phyloP scores from a whole-genome alignment of 768 basidiomycete genomes.

The Suillus decipiens region DNA sequence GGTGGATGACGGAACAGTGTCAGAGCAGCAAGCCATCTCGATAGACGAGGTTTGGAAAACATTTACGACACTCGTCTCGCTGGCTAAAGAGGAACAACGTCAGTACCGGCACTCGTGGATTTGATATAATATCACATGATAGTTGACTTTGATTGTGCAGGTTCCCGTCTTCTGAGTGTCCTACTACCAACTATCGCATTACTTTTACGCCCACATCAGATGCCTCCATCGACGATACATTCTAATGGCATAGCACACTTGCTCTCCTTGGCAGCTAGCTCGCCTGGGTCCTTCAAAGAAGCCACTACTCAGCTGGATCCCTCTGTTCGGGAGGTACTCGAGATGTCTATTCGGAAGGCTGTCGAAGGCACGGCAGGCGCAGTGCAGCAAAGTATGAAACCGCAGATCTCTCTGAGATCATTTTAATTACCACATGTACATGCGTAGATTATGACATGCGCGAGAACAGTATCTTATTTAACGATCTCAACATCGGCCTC shows the following conservation, averaged over 20 bases:
- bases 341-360: slow-evolving; percentile 76
- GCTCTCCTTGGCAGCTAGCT: slow-evolving; percentile 67
- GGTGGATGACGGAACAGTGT: slow-evolving; percentile 56
- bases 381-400: slow-evolving; percentile 49
- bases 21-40: slow-evolving; percentile 59
- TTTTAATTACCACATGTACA: slow-evolving; percentile 42
- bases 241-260: slow-evolving; percentile 65
- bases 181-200: slow-evolving; percentile 76
- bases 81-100: slow-evolving; percentile 64
- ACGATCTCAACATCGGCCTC: not conserved
- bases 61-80: slow-evolving; percentile 62
- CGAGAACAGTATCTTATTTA: not conserved
- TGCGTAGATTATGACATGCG: not conserved
- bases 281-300: slow-evolving; percentile 82
- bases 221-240: slow-evolving; percentile 48
- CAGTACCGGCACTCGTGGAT: slow-evolving; percentile 39
- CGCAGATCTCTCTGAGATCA: slow-evolving; percentile 76
- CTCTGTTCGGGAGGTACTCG: slow-evolving; percentile 60
- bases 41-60: slow-evolving; percentile 84
- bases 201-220: slow-evolving; percentile 57
- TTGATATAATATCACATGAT: not conserved
- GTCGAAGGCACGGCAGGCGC: slow-evolving; percentile 49
- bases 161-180: slow-evolving; percentile 65
- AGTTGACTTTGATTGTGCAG: slow-evolving; percentile 39
- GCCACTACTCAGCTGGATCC: slow-evolving; percentile 69